Evolutionary conservation across 495 filamentous ascomycete species (phyloP).

Genomic region (Chlorociboria aeruginascens): DNA sequence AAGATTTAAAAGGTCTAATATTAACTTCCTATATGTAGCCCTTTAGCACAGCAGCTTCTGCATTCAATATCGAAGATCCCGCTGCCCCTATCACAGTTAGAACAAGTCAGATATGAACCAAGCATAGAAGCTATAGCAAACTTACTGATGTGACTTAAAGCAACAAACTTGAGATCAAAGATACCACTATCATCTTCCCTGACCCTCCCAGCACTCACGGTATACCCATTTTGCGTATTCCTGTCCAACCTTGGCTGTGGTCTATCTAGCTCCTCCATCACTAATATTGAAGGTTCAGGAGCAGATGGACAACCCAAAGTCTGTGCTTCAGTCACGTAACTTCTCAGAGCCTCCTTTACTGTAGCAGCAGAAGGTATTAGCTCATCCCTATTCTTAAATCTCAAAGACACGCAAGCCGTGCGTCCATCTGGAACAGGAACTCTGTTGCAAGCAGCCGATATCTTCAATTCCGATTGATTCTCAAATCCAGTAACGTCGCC

Average conservation of each 20-base stretch:
- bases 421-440: constrained; percentile 79
- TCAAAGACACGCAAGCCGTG: constrained; percentile 68
- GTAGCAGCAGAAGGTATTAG: constrained; percentile 43
- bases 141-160: constrained; percentile 75
- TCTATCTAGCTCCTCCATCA: constrained; percentile 69
- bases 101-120: not conserved
- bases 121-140: constrained; percentile 5
- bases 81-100: constrained; percentile 84
- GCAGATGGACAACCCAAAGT: constrained; percentile 65
- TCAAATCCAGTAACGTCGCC: constrained; percentile 53
- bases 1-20: too few relatives aligned
- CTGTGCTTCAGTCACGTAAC: constrained; percentile 66
- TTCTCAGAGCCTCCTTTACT: constrained; percentile 55
- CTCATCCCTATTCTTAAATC: constrained; percentile 38
- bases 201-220: constrained; percentile 70
- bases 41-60: constrained; percentile 84
- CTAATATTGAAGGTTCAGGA: constrained; percentile 57
- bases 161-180: constrained; percentile 74
- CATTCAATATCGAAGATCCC: constrained; percentile 87
- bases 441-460: constrained; percentile 73
- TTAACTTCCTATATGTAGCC: too few relatives aligned
- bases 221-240: constrained; percentile 61
- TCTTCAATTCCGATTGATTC: constrained; percentile 49
- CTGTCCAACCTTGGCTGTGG: constrained; percentile 80
- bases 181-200: constrained; percentile 62